These are phyloP conservation scores for Echria macrotheca DNA, from an alignment of 495 filamentous ascomycete genomes.

Conservation along the genomic window DNA sequence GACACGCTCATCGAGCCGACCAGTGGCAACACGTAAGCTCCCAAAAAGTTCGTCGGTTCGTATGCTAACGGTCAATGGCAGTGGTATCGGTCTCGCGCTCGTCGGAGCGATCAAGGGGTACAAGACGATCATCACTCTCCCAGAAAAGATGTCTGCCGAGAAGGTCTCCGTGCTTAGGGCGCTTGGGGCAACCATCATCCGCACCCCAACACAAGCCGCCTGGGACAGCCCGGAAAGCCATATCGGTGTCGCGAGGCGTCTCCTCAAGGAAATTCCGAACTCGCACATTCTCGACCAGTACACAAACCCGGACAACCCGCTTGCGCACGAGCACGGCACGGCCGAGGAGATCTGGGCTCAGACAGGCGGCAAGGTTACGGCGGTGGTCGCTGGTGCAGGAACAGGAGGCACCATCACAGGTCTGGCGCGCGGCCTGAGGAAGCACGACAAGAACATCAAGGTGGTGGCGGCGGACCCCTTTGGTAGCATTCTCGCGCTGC, in stretches of 20 bases:
- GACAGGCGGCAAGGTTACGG: constrained; percentile 76
- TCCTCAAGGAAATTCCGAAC: constrained; percentile 94
- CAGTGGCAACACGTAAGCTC: constrained; percentile 84
- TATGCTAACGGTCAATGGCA: too few species aligned
- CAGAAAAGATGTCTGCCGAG: constrained; percentile 98
- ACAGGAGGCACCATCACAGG: constrained; percentile 96
- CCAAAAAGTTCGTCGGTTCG: too few species aligned
- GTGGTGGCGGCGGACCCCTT: constrained; percentile 88
- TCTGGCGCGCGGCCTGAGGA: constrained; percentile 75
- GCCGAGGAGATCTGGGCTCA: constrained; percentile 96
- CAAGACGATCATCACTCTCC: constrained; percentile 96
- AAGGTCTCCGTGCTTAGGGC: constrained; percentile 93
- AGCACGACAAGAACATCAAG: constrained; percentile 76
- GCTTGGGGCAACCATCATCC: constrained; percentile 93
- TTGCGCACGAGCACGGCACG: constrained; percentile 90
- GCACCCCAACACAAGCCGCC: constrained; percentile 92
- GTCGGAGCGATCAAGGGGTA: constrained; percentile 95
- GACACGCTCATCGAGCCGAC: constrained; percentile 98
- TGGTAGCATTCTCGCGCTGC: constrained; percentile 81
- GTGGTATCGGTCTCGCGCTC: constrained; percentile 89
- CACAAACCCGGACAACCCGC: constrained; percentile 82
- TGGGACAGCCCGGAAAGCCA: constrained; percentile 93
- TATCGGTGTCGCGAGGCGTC: constrained; percentile 84
- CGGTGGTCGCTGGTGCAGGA: constrained; percentile 85
- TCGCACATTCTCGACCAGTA: constrained; percentile 98